These are phyloP conservation scores for Cryphonectria parasitica DNA, from an alignment of 2,329 filamentous ascomycete genomes.

Conservation along the genomic window DNA sequence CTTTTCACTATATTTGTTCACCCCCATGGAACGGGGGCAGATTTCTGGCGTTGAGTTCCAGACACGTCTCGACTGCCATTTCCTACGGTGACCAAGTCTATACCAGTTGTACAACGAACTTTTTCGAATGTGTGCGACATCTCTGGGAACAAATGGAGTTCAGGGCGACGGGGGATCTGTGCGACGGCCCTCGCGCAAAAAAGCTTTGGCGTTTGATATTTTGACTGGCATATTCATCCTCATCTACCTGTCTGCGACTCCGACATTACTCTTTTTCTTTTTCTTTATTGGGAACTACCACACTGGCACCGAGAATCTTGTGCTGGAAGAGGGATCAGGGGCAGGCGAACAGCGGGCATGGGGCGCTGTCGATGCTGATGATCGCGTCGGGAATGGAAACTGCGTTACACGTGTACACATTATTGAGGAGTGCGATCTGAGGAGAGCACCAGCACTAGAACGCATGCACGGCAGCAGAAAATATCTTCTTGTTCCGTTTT, in stretches of 20 bases:
- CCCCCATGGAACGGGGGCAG: neutral
- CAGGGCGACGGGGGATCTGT: neutral
- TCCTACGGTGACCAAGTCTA: neutral
- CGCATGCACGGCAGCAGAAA: neutral
- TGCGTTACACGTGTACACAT: neutral
- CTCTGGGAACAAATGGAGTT: slow-evolving; percentile 9
- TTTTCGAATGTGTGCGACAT: slow-evolving; percentile 7
- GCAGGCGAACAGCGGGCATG: neutral
- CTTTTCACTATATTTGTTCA: neutral
- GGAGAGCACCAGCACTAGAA: neutral
- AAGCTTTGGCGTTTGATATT: slow-evolving; percentile 9
- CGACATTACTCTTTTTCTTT: neutral
- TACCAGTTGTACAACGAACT: slow-evolving; percentile 6
- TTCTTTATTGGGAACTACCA: neutral
- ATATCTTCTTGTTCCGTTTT: neutral
- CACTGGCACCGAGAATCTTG: neutral
- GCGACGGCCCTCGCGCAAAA: neutral
- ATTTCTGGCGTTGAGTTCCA: neutral
- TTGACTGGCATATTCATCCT: neutral
- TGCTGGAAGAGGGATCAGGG: neutral
- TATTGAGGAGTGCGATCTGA: neutral
- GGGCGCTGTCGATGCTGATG: neutral
- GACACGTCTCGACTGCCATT: neutral
- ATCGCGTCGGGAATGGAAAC: neutral
- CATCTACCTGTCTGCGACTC: neutral